These are phyloP conservation scores for Geotrichum bryndzae DNA, from an alignment of 1,139 yeast genomes.

Conservation along the genomic window DNA sequence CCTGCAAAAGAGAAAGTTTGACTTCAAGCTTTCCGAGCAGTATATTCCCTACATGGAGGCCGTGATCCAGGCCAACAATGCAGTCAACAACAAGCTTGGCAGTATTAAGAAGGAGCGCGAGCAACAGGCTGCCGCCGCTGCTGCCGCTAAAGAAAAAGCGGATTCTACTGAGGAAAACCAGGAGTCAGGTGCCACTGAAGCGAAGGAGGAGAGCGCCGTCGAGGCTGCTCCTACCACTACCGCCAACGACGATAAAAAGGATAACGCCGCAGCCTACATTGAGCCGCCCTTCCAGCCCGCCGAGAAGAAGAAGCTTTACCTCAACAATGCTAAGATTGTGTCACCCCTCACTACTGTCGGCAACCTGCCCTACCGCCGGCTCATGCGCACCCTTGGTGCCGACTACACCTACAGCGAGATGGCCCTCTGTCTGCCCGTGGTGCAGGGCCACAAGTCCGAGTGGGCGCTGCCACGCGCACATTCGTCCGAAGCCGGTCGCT, in stretches of 20 bases:
- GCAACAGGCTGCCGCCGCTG: not conserved
- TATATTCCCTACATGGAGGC: slow-evolving; percentile 53
- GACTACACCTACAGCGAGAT: slow-evolving; percentile 92
- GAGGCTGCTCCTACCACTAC: slow-evolving; percentile 1
- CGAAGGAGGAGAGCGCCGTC: slow-evolving; percentile 18
- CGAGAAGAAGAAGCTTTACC: slow-evolving; percentile 74
- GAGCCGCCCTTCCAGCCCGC: slow-evolving; percentile 72
- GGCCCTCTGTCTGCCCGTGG: slow-evolving; percentile 81
- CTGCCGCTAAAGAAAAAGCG: not conserved
- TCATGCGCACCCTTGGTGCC: slow-evolving; percentile 87
- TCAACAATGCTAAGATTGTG: slow-evolving; percentile 71
- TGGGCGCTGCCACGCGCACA: slow-evolving; percentile 98
- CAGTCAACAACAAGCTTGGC: slow-evolving; percentile 8
- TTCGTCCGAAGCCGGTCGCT: slow-evolving; percentile 71
- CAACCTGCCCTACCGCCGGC: slow-evolving; percentile 85
- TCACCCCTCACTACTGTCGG: slow-evolving; percentile 98
- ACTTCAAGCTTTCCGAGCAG: slow-evolving; percentile 50
- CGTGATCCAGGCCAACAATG: slow-evolving; percentile 34
- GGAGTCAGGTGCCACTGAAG: slow-evolving; percentile 33
- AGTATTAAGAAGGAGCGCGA: slow-evolving; percentile 1
- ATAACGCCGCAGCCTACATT: slow-evolving; percentile 48
- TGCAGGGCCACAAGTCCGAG: slow-evolving; percentile 87
- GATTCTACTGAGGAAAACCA: slow-evolving; percentile 27
- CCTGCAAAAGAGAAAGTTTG: slow-evolving; percentile 59
- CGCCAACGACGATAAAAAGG: slow-evolving; percentile 27